A percentile compares a stretch with the other conserved stretches of the same genome.
phyloP scores from a whole-genome alignment of 164 flowering plant genomes.

The Piper longum region DNA sequence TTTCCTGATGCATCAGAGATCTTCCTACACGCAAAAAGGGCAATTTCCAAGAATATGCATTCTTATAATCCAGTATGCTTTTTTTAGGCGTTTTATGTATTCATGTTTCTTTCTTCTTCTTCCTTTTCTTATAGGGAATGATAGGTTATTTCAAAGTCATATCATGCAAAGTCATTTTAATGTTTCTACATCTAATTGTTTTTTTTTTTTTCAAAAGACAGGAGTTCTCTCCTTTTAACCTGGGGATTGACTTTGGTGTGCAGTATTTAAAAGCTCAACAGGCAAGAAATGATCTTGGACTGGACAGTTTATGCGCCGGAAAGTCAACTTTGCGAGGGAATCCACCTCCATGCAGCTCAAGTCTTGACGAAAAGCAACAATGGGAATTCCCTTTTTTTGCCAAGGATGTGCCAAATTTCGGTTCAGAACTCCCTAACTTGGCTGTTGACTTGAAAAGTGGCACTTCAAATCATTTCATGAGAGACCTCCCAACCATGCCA shows the following conservation, averaged over 20 bases:
- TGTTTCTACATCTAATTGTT: background rate
- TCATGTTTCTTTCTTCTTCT: background rate
- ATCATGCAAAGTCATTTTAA: background rate
- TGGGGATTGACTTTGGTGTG: constrained; percentile 12
- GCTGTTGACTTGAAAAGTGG: constrained; percentile 49
- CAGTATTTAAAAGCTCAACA: constrained; percentile 33
- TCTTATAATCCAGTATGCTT: constrained; percentile 38
- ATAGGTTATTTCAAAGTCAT: too few species aligned
- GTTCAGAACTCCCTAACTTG: constrained; percentile 44
- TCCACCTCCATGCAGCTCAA: constrained; percentile 32
- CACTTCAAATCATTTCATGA: constrained; percentile 19
- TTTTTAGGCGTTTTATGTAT: background rate
- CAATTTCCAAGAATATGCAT: constrained; percentile 18
- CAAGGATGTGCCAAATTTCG: constrained; percentile 24
- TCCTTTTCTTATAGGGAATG: background rate
- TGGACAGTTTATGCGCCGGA: constrained; percentile 22
- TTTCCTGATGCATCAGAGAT: constrained; percentile 25
- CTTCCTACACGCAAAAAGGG: constrained; percentile 19
- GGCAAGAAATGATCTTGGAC: constrained; percentile 23
- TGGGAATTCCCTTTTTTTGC: constrained; percentile 35
- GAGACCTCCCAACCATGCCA: constrained; percentile 42
- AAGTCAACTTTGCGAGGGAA: constrained; percentile 45
- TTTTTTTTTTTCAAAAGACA: background rate
- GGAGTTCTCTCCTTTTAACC: background rate
- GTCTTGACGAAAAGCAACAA: constrained; percentile 40